Base-by-base conservation (phyloP, 1,284 basidiomycete genomes). In the Heterobasidion occidentale region DNA sequence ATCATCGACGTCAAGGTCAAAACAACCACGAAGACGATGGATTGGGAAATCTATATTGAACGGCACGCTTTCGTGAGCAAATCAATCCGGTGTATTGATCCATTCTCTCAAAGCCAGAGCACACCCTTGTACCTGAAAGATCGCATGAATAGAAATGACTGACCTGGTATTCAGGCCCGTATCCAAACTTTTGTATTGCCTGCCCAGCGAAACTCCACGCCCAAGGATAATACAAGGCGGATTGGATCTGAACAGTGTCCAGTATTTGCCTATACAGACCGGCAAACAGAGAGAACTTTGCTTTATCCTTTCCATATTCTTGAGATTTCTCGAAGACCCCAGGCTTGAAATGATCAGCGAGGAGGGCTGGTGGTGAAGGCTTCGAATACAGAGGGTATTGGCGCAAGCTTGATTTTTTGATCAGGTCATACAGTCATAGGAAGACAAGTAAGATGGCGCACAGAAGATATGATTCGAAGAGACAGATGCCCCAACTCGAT, bases 261-360 rank as follows among this genome's bases (percentile, higher is more conserved):
- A 92, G 65, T 46, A 78, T 63, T 67, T 93, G 90, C 65, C 85
- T 85, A 69, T 87, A 84, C 56, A 94, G 61, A 1, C 85, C 84
- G 0, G 87, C 83, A 60, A 93, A 68, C 50, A 97, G 73, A 1
- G 83, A 80, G 70, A 91, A 96, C 64, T 82, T 81, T n/a, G 94
- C 88, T 73, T 98, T 98, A 79, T 96, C 92, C 52, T 80, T 82
- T 17, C 94, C 92, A 73, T 99, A 99, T 33, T 77, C 73, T 70
- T 98, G 95, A 1, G 93, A 94, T 66, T 97, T 97, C 59, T 83
- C 73, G 71, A 94, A 97, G 7, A 86, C 86, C 1, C 88, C 83
- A 15, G 76, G 68, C 7, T 80, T 78, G 62, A 97, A 88, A 67
- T 96, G 88, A 0, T 73, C 72, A 0, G 81, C 83, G 4, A 98